These are phyloP conservation scores for Podospora conica DNA, from an alignment of 495 filamentous ascomycete species.

Conservation along the genomic window DNA sequence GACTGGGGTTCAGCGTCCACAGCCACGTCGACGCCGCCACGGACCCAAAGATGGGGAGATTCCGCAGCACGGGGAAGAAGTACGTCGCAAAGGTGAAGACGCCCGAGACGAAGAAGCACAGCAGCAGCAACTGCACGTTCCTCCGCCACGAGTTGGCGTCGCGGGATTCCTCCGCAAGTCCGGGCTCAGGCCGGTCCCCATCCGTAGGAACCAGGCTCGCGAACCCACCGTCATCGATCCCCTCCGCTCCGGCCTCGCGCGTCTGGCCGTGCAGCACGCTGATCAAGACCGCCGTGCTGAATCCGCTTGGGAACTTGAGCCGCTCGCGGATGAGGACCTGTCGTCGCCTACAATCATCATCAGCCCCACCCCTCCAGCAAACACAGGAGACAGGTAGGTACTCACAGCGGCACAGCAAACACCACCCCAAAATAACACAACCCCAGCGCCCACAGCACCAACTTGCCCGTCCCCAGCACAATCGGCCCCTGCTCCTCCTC, in stretches of 20 bases:
- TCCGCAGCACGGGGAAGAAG: constrained; percentile 79
- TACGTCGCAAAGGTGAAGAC: constrained; percentile 78
- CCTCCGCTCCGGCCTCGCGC: constrained; percentile 4
- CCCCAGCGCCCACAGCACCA: constrained; percentile 84
- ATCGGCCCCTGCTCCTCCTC: constrained; percentile 73
- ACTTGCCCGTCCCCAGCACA: constrained; percentile 60
- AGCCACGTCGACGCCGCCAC: constrained; percentile 74
- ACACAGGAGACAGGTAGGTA: background rate
- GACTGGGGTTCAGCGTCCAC: constrained; percentile 92
- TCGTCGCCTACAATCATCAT: constrained; percentile 41
- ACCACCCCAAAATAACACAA: constrained; percentile 94
- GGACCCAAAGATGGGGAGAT: constrained; percentile 77
- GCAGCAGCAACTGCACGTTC: constrained; percentile 47
- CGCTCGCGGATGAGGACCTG: constrained; percentile 92
- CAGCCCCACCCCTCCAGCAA: background rate
- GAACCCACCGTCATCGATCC: constrained; percentile 2
- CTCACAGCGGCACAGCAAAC: constrained; percentile 72
- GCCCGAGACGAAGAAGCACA: constrained; percentile 48
- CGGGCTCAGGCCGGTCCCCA: constrained; percentile 1
- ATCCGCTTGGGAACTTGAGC: constrained; percentile 88
- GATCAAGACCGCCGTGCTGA: constrained; percentile 91
- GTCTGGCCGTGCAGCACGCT: constrained; percentile 69
- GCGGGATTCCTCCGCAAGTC: constrained; percentile 7
- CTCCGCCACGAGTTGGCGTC: constrained; percentile 36
- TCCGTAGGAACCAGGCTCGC: constrained; percentile 6